Evolutionary conservation across 768 basidiomycete species (phyloP), one percentile per base, ranked within the genome.

Genomic region (Rubroboletus pulcherrimus): DNA sequence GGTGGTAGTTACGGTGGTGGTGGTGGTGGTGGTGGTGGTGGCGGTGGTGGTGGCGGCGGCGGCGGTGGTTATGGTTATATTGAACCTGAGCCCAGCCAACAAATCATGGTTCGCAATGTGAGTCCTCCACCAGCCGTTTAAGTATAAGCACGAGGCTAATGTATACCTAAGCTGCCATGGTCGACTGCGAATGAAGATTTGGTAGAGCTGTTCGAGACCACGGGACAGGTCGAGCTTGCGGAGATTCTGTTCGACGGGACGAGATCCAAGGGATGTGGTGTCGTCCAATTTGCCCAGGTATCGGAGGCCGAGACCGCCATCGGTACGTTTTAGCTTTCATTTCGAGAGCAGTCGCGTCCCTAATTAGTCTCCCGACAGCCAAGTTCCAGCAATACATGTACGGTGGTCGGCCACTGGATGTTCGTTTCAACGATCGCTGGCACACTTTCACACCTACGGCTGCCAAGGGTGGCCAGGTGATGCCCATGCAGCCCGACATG

Each of bases 91-190:
- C 94, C 94, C 5, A 94, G 89, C 69, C 91, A 93, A 70, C 96
- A 99, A 76, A 98, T 99, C 67, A 91, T 96, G 84, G 95, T 98
- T 64, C 87, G 93, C 74, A 99, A 99, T 71, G 96, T 97, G 71
- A 72, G 96, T 86, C 12, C 2, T 35, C 5, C 2, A 14, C 14
- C n/a, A 12, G 26, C 30, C 26, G 33, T 43, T 26, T n/a, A 15
- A 12, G 5, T 39, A 26, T 33, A n/a, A 47, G 29, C 35, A 26
- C 12, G 21, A 12, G 37, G 35, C 31, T 49, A 24, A 53, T 17
- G 10, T 45, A 37, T 44, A 55, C 45, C 54, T 21, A 60, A 98
- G 96, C 74, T 99, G 17, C 96, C 96, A 1, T 99, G 95, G 95
- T 98, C 96, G 10, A 99, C 96, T 43, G 94, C 96, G 7, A 98